These are phyloP conservation scores for Amphirosellinia nigrospora DNA, from an alignment of 495 filamentous ascomycete genomes.

Conservation along the genomic window DNA sequence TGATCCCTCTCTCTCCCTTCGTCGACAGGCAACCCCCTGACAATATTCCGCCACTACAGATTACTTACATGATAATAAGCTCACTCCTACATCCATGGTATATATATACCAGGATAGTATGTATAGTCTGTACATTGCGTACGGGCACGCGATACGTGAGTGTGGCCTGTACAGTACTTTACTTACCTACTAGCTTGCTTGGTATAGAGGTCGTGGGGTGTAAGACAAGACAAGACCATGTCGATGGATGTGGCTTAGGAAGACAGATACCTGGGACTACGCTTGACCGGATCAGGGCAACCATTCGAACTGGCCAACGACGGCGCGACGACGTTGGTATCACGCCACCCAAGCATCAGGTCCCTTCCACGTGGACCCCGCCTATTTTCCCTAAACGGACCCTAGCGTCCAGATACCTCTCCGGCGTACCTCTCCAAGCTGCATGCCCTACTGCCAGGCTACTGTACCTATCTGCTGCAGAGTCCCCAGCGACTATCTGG, in stretches of 20 bases:
- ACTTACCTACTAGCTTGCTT: too few species aligned
- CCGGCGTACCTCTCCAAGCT: background rate
- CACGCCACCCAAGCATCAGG: conserved; percentile 24
- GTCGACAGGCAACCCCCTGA: background rate
- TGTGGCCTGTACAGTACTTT: too few species aligned
- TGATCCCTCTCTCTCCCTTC: background rate
- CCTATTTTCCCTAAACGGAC: conserved; percentile 23
- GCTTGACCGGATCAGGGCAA: conserved; percentile 20
- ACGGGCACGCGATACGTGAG: too few species aligned
- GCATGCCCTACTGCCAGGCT: conserved; percentile 12
- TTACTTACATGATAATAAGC: conserved; percentile 13
- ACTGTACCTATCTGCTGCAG: conserved; percentile 11
- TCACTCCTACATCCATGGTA: background rate
- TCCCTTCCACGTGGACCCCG: conserved; percentile 28
- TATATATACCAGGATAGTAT: too few species aligned
- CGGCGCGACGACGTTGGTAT: conserved; percentile 16
- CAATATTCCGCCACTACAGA: too few species aligned
- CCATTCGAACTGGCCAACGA: conserved; percentile 3
- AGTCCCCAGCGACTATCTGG: conserved; percentile 9
- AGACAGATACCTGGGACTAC: conserved; percentile 16
- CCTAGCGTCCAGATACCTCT: background rate
- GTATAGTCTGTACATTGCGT: too few species aligned
- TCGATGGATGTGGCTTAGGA: conserved; percentile 19
- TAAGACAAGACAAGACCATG: too few species aligned
- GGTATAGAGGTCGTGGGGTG: too few species aligned